Conservation (phyloP, 2,329 filamentous ascomycete species). For the Trichoderma afroharzianum region DNA sequence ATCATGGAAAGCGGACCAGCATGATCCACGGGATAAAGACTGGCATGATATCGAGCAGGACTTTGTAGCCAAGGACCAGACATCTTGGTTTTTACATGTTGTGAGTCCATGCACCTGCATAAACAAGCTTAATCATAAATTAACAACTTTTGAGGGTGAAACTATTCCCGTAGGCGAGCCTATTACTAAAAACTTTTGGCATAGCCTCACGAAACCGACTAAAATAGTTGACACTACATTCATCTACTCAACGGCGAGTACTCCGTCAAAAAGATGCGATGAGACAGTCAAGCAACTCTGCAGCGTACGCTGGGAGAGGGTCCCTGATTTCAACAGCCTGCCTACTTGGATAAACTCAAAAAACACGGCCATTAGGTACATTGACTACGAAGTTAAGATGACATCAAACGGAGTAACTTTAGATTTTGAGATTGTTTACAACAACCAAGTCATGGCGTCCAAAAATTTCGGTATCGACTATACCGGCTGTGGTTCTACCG, state of each 20-base stretch:
- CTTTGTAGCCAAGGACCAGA: conserved; percentile 22
- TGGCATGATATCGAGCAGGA: conserved; percentile 4
- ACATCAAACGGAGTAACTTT: conserved; percentile 16
- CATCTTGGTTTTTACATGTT: conserved; percentile 29
- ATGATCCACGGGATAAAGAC: conserved; percentile 14
- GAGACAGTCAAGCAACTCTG: conserved; percentile 17
- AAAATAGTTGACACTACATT: neutral
- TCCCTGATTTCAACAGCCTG: neutral
- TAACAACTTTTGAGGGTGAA: neutral
- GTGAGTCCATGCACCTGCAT: neutral
- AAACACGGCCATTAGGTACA: neutral
- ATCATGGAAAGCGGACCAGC: neutral
- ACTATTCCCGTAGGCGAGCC: neutral
- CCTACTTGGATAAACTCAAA: conserved; percentile 7
- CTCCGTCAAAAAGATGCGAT: conserved; percentile 12
- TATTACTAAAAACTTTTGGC: neutral
- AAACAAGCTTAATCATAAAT: accelerated
- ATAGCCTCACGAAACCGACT: neutral
- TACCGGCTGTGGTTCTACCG: neutral
- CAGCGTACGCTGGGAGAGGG: conserved; percentile 1
- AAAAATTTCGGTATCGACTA: conserved; percentile 18
- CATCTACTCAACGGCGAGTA: neutral
- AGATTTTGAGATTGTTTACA: conserved; percentile 18
- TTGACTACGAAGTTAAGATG: conserved; percentile 16
- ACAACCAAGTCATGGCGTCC: conserved; percentile 7